These are phyloP conservation scores for Corniculantispora saksenae DNA, from an alignment of 2,329 filamentous ascomycete species.

Conservation along the genomic window DNA sequence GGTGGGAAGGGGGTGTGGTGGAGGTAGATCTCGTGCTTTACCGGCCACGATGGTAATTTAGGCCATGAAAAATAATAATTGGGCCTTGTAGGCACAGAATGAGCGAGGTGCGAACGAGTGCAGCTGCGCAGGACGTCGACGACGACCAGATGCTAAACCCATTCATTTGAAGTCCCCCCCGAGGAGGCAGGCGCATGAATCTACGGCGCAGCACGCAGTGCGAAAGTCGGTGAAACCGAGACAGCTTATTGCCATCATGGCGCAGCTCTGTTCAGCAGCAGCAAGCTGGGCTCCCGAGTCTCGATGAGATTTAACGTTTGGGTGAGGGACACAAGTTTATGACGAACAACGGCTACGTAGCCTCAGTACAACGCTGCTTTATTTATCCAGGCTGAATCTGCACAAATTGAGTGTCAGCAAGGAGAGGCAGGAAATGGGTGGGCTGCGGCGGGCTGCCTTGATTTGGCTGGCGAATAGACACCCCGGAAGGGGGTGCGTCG, in stretches of 20 bases:
- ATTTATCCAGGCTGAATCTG: constrained; percentile 13
- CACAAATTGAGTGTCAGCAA: constrained; percentile 11
- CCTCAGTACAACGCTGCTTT: constrained; percentile 15
- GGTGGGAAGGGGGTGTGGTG: constrained; percentile 12
- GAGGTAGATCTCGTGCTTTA: constrained; percentile 20
- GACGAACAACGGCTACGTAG: constrained; percentile 8
- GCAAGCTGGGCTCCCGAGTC: not conserved
- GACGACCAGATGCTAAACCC: not conserved
- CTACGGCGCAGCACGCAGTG: not conserved
- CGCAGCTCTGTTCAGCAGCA: not conserved
- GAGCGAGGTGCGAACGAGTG: constrained; percentile 4
- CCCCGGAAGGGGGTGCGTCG: constrained; percentile 9
- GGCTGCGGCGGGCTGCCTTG: constrained; percentile 13
- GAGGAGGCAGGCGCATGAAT: not conserved
- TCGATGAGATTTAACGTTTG: constrained; percentile 5
- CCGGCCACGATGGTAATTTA: constrained; percentile 19
- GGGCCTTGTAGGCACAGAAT: constrained; percentile 6
- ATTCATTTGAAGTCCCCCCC: constrained; percentile 1
- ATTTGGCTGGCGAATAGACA: constrained; percentile 10
- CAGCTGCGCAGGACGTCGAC: not conserved
- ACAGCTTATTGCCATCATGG: not conserved
- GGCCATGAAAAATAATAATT: constrained; percentile 12
- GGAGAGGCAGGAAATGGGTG: not conserved
- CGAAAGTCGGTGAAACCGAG: constrained; percentile 8
- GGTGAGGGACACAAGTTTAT: not conserved